Base-by-base conservation (phyloP, 2,329 filamentous ascomycete genomes). In the Cercospora beticola region DNA sequence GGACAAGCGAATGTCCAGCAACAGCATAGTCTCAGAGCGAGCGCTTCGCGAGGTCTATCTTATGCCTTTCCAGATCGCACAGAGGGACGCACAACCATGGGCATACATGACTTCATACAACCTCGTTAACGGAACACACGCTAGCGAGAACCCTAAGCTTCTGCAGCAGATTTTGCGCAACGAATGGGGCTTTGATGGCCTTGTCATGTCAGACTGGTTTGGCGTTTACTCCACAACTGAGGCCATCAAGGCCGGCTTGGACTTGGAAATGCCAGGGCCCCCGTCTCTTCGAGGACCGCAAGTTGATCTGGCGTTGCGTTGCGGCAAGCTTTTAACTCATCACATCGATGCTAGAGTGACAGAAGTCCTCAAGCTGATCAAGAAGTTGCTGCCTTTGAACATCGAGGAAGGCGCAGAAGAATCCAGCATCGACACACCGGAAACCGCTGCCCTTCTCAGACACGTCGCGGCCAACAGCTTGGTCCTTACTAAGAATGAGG, bases 181-280 rank as follows among this genome's bases (percentile, higher is more conserved):
- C 1, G 88, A 92, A 75, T 93, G 90, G 90, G 87, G 89, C 14
- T 88, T 90, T 62, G 81, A 82, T 61, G 79, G 83, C 9, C 72
- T 81, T 8, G 79, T 84, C 33, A 88, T 92, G 86, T 88, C 85
- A n/a, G 92, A 96, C 78, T 95, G 92, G 90, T 86, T 88, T 73
- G 92, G 91, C 3, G 89, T 92, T 71, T 90, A 94, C 74, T 83
- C 88, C 0, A 90, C 89, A 65, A 87, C 85, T 3, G 82, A 88
- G 23, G 86, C 86, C n/a, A 88, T 92, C 3, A 83, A 87, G 56
- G 90, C 91, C 31, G 92, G 92, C 31, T 82, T 95, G 31, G 93
- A 96, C 78, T 92, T 96, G 89, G 86, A 87, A 21, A 96, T 95
- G 92, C 91, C 92, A 0, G 92, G 92, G 52, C 94, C 97, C 76